A percentile compares a stretch with the other conserved stretches of the same genome.
Conservation (phyloP, 2,329 filamentous ascomycete species). For the Xylaria multiplex region DNA sequence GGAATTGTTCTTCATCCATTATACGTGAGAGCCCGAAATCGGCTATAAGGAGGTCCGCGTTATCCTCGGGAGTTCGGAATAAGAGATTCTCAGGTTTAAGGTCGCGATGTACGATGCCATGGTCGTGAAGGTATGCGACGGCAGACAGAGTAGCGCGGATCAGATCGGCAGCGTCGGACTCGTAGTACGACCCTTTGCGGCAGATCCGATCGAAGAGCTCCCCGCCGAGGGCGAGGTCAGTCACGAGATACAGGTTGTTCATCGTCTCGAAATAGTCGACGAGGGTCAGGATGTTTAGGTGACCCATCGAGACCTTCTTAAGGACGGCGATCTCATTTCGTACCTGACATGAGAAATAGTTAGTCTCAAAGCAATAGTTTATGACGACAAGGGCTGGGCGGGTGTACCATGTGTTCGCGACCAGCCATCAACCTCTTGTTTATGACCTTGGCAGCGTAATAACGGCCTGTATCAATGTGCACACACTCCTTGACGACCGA, state of each 20-base stretch:
- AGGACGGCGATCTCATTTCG: constrained; percentile 98
- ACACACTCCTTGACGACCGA: constrained; percentile 99
- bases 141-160: constrained; percentile 94
- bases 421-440: constrained; percentile 99
- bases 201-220: constrained; percentile 99
- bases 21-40: constrained; percentile 96
- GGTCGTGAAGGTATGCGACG: constrained; percentile 98
- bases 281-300: constrained; percentile 96
- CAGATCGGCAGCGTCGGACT: constrained; percentile 93
- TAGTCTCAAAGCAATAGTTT: constrained; percentile 5
- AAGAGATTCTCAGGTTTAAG: constrained; percentile 97
- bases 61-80: constrained; percentile 97
- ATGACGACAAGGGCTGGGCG: neutral
- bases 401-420: constrained; percentile 91
- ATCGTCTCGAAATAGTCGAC: constrained; percentile 99
- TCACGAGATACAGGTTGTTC: constrained; percentile 99
- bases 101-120: constrained; percentile 97
- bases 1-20: constrained; percentile 99
- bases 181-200: constrained; percentile 97
- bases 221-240: constrained; percentile 93
- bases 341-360: constrained; percentile 64
- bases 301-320: constrained; percentile 98
- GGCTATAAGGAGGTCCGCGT: constrained; percentile 94
- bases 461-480: constrained; percentile 95
- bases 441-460: constrained; percentile 99